Percentiles rank a stretch among this genome's conserved stretches.
Evolutionary conservation across 495 filamentous ascomycete species (phyloP).

Genomic region (Aspergillus saccharolyticus): DNA sequence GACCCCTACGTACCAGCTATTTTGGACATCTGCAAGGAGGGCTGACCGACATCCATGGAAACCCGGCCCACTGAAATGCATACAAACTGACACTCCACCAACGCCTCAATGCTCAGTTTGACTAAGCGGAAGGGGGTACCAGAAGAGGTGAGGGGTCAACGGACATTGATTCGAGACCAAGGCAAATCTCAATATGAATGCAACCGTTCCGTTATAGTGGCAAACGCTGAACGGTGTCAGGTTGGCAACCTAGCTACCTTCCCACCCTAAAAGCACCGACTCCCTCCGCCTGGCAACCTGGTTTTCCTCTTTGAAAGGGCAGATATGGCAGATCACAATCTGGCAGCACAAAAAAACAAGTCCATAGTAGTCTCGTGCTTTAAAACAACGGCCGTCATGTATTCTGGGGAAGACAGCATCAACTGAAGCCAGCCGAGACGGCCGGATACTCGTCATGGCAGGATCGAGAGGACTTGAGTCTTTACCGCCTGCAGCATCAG

Average conservation of each 20-base stretch:
- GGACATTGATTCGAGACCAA: no score
- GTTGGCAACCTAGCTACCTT: no score
- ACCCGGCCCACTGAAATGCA: slow-evolving; percentile 4
- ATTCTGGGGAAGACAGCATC: slow-evolving; percentile 5
- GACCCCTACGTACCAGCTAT: no score
- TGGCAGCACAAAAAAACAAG: neutral
- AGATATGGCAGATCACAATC: no score
- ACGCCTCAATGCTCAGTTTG: neutral
- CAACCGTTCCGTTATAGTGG: no score
- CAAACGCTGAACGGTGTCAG: no score
- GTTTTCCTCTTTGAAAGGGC: no score
- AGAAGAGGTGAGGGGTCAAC: no score
- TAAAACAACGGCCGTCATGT: slow-evolving; percentile 14
- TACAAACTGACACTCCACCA: neutral
- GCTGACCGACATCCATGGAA: neutral
- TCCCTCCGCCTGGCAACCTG: no score
- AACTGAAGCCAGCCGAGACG: neutral
- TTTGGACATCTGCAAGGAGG: no score
- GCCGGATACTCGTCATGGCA: neutral
- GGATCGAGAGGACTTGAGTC: slow-evolving; percentile 6
- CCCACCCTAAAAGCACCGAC: no score
- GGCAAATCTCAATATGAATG: no score
- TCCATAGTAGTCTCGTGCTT: neutral
- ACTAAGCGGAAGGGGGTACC: neutral
- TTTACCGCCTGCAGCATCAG: slow-evolving; percentile 10